Conservation (phyloP, 179 eudicot genomes). For the Beta lomatogona region DNA sequence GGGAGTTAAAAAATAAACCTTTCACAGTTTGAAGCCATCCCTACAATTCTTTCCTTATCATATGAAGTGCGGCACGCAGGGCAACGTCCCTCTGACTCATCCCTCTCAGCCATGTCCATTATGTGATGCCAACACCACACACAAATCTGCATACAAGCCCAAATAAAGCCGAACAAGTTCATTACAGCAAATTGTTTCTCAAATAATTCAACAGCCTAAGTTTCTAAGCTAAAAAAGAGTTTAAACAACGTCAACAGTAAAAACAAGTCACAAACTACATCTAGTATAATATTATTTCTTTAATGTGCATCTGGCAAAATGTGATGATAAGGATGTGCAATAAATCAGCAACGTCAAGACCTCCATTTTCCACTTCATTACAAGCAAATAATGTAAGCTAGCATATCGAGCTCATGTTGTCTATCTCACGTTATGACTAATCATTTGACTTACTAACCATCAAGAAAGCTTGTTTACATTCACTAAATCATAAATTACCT, state of each 20-base stretch:
- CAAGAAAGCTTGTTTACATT: not conserved
- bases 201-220: not conserved
- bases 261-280: not conserved
- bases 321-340: not conserved
- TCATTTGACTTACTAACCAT: not conserved
- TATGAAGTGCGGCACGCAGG: constrained; percentile 85
- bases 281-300: not conserved
- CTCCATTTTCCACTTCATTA: not conserved
- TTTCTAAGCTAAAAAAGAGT: not conserved
- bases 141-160: constrained; percentile 57
- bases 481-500: not conserved
- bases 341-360: not conserved
- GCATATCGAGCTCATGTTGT: not conserved
- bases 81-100: constrained; percentile 78
- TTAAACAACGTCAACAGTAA: not conserved
- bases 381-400: not conserved
- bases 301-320: not conserved
- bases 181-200: not conserved
- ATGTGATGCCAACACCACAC: constrained; percentile 99
- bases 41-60: constrained; percentile 83
- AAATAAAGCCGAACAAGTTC: not conserved
- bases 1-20: constrained; percentile 37
- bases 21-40: constrained; percentile 57
- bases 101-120: constrained; percentile 98
- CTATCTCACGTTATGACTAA: not conserved